Base-by-base conservation (phyloP, 1,284 basidiomycete genomes). In the Boletus sp. region DNA sequence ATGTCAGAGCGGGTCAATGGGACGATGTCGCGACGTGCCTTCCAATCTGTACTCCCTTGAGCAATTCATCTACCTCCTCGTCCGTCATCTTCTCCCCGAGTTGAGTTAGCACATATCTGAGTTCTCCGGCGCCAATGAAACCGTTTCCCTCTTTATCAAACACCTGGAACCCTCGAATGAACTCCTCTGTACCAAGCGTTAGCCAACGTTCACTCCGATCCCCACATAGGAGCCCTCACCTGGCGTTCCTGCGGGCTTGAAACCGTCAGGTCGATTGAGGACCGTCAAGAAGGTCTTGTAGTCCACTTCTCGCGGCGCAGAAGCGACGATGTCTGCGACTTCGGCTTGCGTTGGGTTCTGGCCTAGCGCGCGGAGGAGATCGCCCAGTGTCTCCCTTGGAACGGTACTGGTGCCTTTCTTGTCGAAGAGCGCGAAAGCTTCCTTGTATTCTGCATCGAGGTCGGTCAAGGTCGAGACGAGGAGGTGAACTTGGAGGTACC, bases 331-430 rank as follows among this genome's bases (percentile, higher is more conserved):
- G 35, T 94, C 90, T 9, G 85, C 51, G 7, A 99, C 95, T 76
- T 99, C 95, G 29, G 93, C 91, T 75, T 99, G 96, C 0, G 97
- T 99, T 7, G 96, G 96, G 75, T 99, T 99, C 80, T 99, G 96
- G 1, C 97, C 97, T 1, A 99, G 79, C 0, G 95, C 94, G 51
- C 97, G 88, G 20, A 99, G 79, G 8, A 99, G 85, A 76, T 99
- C 96, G n/a, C 96, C 96, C 1, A 99, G 80, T 1, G 88, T 91
- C 65, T 96, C 92, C 18, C 91, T 80, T 1, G 66, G 88, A 37
- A 99, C 92, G 44, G 89, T 58, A 20, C 95, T 94, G 3, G 91
- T 93, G 35, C 96, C 96, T 67, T 89, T 89, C 80, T 99, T 99
- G 80, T 99, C 96, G 73, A 98, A 98, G 29, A 99, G 88, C 36